Evolutionary conservation across 2,329 filamentous ascomycete species (phyloP).

Genomic region (Talaromyces sp.): DNA sequence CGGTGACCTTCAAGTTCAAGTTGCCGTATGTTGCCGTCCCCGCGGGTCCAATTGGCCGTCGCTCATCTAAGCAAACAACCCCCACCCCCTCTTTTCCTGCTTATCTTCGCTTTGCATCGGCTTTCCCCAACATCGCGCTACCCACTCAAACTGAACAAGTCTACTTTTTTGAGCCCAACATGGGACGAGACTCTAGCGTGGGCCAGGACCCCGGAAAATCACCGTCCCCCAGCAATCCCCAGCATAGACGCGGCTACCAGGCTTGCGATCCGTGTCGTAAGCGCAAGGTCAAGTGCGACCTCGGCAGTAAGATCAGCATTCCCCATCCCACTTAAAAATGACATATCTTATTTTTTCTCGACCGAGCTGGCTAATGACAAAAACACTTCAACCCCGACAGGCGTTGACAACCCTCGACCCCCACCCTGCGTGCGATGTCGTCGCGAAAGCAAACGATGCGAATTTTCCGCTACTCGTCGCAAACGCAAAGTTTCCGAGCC

Average conservation of each 20-base stretch:
- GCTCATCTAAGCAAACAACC: slow-evolving; percentile 27
- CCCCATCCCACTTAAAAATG: slow-evolving; percentile 19
- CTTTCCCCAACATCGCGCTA: slow-evolving; percentile 27
- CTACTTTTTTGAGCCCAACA: slow-evolving; percentile 18
- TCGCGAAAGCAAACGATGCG: slow-evolving; percentile 94
- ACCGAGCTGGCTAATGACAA: slow-evolving; percentile 18
- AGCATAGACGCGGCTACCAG: slow-evolving; percentile 53
- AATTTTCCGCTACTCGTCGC: slow-evolving; percentile 89
- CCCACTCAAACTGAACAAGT: slow-evolving; percentile 19
- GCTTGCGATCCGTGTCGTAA: slow-evolving; percentile 54
- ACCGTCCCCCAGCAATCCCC: slow-evolving; percentile 32
- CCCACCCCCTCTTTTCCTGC: slow-evolving; percentile 36
- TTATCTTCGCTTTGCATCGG: slow-evolving; percentile 47
- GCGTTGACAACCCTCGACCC: slow-evolving; percentile 89
- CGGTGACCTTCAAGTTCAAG: no score
- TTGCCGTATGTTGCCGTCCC: not conserved
- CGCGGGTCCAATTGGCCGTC: slow-evolving; percentile 15
- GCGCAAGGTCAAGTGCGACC: slow-evolving; percentile 53
- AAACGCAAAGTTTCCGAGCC: slow-evolving; percentile 75
- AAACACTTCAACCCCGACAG: slow-evolving; percentile 24
- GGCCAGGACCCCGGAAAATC: slow-evolving; percentile 30
- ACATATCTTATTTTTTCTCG: not conserved
- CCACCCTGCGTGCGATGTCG: slow-evolving; percentile 93
- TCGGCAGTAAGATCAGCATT: slow-evolving; percentile 44
- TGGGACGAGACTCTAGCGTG: slow-evolving; percentile 25